Percentiles rank a stretch among this genome's conserved stretches.
These are phyloP conservation scores for Isoetes taiwanensis DNA, from an alignment of 75 land plant species.

Conservation along the genomic window DNA sequence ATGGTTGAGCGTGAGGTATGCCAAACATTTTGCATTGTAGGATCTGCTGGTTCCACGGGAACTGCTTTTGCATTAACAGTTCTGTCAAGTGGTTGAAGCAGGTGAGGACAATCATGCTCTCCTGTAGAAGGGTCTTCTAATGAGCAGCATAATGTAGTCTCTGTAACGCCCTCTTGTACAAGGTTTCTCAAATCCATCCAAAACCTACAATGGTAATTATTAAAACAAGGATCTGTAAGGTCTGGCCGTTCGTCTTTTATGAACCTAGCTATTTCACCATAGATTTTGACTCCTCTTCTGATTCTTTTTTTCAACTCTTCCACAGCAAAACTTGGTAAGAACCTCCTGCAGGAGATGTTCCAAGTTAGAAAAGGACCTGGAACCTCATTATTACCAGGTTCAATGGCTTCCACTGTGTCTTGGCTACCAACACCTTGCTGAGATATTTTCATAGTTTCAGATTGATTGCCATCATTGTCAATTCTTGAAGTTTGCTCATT, in stretches of 20 bases:
- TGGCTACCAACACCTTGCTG: not conserved
- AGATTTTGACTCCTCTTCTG: not conserved
- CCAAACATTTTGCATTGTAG: constrained; percentile 7
- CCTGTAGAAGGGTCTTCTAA: not conserved
- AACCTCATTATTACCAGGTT: not conserved
- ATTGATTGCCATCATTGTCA: not conserved
- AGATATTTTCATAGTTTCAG: constrained; percentile 4
- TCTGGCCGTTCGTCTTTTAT: constrained; percentile 1
- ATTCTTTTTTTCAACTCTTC: constrained; percentile 12
- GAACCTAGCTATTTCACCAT: constrained; percentile 12
- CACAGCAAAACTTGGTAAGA: constrained; percentile 17
- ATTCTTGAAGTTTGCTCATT: too few species aligned
- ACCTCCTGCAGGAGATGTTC: constrained; percentile 11
- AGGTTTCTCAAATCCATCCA: constrained; percentile 7
- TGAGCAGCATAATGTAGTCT: constrained; percentile 4
- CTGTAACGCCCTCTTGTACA: constrained; percentile 15
- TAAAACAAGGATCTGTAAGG: constrained; percentile 11
- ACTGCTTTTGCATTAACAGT: constrained; percentile 4
- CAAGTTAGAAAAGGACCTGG: not conserved
- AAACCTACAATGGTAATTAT: constrained; percentile 17
- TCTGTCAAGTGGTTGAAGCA: constrained; percentile 2
- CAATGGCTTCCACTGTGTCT: not conserved
- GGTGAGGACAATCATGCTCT: not conserved
- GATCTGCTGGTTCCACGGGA: not conserved
- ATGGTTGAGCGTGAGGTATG: constrained; percentile 5